Evolutionary conservation across 1,284 basidiomycete species (phyloP).

Genomic region (Polyporus tsugae): DNA sequence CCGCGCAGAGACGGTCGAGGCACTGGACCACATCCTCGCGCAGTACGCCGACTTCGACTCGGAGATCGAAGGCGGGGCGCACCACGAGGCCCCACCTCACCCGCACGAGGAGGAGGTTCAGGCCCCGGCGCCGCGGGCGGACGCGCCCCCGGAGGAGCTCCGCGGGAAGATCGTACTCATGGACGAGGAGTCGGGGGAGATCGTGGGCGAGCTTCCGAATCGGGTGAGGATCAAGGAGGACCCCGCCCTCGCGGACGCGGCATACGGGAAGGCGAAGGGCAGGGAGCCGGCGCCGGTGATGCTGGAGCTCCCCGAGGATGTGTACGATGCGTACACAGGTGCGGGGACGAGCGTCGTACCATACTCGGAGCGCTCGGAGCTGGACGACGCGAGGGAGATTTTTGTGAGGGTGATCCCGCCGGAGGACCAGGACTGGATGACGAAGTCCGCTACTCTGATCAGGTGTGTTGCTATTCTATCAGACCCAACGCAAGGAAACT

Average conservation of each 20-base stretch:
- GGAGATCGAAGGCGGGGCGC: constrained; percentile 17
- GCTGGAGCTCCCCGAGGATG: constrained; percentile 66
- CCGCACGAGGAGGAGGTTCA: background rate
- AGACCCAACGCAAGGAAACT: background rate
- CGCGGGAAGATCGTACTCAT: constrained; percentile 77
- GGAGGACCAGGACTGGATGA: constrained; percentile 78
- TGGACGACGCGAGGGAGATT: constrained; percentile 56
- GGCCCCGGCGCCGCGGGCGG: background rate
- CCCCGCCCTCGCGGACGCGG: constrained; percentile 42
- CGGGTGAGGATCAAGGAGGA: constrained; percentile 68
- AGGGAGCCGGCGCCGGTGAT: constrained; percentile 64
- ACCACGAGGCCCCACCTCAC: constrained; percentile 22
- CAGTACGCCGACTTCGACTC: constrained; percentile 66
- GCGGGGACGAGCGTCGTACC: constrained; percentile 28
- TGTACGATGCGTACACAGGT: constrained; percentile 44
- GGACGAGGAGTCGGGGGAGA: constrained; percentile 77
- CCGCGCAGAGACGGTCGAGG: constrained; percentile 67
- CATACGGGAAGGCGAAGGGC: constrained; percentile 23
- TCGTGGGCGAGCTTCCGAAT: constrained; percentile 77
- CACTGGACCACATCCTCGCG: constrained; percentile 72
- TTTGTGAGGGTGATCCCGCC: constrained; percentile 68
- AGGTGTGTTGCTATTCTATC: constrained; percentile 54
- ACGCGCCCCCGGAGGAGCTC: constrained; percentile 49
- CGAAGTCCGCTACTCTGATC: constrained; percentile 71
- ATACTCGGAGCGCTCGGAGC: constrained; percentile 42